Base-by-base conservation (phyloP, 495 filamentous ascomycete species). In the Aspergillus sclerotioniger region DNA sequence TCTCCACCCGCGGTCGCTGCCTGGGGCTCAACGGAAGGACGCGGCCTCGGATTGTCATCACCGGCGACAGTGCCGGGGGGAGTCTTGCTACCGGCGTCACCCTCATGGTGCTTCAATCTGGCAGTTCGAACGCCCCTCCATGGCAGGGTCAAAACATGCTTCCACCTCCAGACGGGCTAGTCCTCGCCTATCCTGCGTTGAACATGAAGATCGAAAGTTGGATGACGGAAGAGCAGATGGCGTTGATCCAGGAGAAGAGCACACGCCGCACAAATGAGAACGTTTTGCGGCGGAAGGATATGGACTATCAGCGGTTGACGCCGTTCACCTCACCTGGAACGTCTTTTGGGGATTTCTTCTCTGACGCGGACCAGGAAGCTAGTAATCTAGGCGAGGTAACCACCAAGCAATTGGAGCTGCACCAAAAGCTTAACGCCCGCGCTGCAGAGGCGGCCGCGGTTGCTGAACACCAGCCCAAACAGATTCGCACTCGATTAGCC, bases 181-280 rank as follows among this genome's bases (percentile, higher is more conserved):
- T 98, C 1, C 77, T 97, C 39, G 85, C 95, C 28, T 98, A 98
- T 66, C 94, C 94, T 1, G 84, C 84, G 0, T 76, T 98, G 55
- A 95, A 96, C 64, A 88, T 98, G 85, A 96, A 91, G 67, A 96
- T 98, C 51, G 89, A 90, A n/a, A 97, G 91, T 63, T 98, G 94
- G 94, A 97, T 98, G 92, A 91, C 88, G 0, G 95, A 98, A 63
- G 94, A 98, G 68, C 92, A 98, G 67, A 94, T 97, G 90, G 81
- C 90, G 0, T 74, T 98, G 39, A 96, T 98, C 53, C 87, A 92
- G 60, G 91, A 96, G 57, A 87, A 90, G 41, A 80, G 84, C 53
- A 84, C 82, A 56, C 84, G 92, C 3, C 85, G 85, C 57, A 90
- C 86, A 2, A 96, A 97, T 65, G 81, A 80, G 56, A 79, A 82